A percentile compares a stretch with the other conserved stretches of the same genome.
These are phyloP conservation scores for Rheum nobile DNA, from an alignment of 148 eudicot species.

Conservation along the genomic window DNA sequence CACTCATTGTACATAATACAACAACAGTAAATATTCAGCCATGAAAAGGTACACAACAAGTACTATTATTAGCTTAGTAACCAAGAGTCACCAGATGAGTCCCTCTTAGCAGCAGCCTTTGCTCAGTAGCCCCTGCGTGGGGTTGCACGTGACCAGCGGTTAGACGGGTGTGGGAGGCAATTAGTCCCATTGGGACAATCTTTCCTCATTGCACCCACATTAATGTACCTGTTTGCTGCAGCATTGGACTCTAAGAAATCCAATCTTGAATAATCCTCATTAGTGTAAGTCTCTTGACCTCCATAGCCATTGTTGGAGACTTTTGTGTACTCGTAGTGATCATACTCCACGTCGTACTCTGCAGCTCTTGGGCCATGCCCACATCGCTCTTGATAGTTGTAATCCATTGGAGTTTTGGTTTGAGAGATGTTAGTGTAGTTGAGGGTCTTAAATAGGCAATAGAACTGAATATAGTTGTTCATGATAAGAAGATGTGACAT, in stretches of 20 bases:
- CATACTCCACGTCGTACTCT: constrained; percentile 1
- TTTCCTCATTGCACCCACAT: not conserved
- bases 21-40: no score
- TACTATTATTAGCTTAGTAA: no score
- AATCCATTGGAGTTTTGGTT: not conserved
- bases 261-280: not conserved
- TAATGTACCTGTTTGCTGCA: not conserved
- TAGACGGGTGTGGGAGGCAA: constrained; percentile 3
- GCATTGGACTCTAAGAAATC: not conserved
- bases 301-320: not conserved
- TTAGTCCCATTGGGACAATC: constrained; percentile 1
- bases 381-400: not conserved
- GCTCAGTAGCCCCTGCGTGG: not conserved
- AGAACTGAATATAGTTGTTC: not conserved
- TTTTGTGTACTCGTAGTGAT: constrained; percentile 1
- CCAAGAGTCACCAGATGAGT: no score
- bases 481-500: no score
- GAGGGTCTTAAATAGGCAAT: not conserved
- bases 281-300: not conserved
- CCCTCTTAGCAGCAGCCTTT: no score
- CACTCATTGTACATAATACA: no score
- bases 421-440: not conserved
- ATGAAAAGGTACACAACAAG: no score
- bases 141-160: constrained; percentile 4
- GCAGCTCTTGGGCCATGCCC: not conserved